Evolutionary conservation across 2,329 filamentous ascomycete genomes (phyloP), one percentile per base, ranked within the genome.

Genomic region (Trichoderma harzianum): DNA sequence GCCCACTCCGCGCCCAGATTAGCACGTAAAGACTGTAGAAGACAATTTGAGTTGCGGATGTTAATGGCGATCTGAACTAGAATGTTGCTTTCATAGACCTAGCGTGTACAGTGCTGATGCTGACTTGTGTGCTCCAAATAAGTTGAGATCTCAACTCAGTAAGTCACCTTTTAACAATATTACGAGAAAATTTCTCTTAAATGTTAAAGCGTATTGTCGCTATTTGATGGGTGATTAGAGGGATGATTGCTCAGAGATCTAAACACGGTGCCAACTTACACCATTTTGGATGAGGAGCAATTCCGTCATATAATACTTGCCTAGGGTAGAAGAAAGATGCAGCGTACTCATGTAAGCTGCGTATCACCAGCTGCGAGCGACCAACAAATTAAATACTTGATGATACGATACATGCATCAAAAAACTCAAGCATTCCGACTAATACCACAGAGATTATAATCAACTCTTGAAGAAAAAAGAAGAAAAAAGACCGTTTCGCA

Each of bases 141-240:
- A 21, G 43, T 11, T 21, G 3, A 6, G 10, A 51, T 51, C 43
- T 51, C n/a, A 21, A 51, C n/a, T 51, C 10, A 1, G 12, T 12
- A 47, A 47, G 28, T 28, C 28, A 28, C 28, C 28, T 28, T 3
- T 28, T 28, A 5, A 28, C 28, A 28, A 28, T 28, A 28, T 28
- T 28, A 28, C 28, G 28, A 28, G 28, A 28, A 28, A 28, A 28
- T 28, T 28, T 28, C 12, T 7, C 14, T 39, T 39, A 18, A 39
- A 7, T 18, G 16, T 18, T 18, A 21, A 21, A 21, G 8, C 7
- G 0, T 21, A 11, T 51, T 51, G 43, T 21, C 43, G n/a, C 1
- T 10, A 51, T 6, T 21, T 11, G 10, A 12, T 51, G 1, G n/a
- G 0, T 1, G 10, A 8, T 1, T 1, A 51, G n/a, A n/a, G 18